A percentile compares a stretch with the other conserved stretches of the same genome.
Conservation (phyloP, 176 grass and related monocot genomes). For the Oryza rufipogon region DNA sequence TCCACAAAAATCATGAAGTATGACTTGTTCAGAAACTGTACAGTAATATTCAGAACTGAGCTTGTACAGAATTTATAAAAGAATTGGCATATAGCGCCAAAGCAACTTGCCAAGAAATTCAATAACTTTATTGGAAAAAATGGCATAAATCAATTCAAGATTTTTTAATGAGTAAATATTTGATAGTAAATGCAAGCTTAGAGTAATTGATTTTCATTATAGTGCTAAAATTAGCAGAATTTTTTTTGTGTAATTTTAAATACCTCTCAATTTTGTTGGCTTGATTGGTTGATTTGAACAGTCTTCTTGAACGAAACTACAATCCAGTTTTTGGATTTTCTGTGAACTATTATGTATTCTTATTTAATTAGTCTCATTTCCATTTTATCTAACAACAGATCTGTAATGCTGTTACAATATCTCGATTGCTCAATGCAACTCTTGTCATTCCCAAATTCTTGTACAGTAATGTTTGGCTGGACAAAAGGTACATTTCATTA, state of each 20-base stretch:
- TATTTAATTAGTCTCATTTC: conserved; percentile 29
- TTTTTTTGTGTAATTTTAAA: conserved; percentile 10
- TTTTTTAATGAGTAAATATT: too few species aligned
- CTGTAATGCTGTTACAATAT: conserved; percentile 90
- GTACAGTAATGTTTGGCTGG: conserved; percentile 96
- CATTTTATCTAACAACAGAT: conserved; percentile 64
- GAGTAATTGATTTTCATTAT: not conserved
- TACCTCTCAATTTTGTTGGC: not conserved
- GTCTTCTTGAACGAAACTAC: not conserved
- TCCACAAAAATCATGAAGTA: not conserved
- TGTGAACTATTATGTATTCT: not conserved
- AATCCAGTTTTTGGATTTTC: conserved; percentile 12
- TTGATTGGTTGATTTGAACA: conserved; percentile 18
- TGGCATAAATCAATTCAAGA: too few species aligned
- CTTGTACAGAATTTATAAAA: not conserved
- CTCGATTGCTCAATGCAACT: conserved; percentile 84
- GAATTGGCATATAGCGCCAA: too few species aligned
- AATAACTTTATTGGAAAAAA: too few species aligned
- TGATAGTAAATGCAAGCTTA: too few species aligned
- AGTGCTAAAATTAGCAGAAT: not conserved
- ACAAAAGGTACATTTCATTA: conserved; percentile 67
- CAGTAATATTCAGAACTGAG: not conserved
- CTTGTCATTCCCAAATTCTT: conserved; percentile 90
- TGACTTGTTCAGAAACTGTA: not conserved
- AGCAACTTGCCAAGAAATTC: too few species aligned